Percentiles rank a stretch among this genome's conserved stretches.
Conservation (phyloP, 208 protist genomes). For the Leishmania aethiopica region DNA sequence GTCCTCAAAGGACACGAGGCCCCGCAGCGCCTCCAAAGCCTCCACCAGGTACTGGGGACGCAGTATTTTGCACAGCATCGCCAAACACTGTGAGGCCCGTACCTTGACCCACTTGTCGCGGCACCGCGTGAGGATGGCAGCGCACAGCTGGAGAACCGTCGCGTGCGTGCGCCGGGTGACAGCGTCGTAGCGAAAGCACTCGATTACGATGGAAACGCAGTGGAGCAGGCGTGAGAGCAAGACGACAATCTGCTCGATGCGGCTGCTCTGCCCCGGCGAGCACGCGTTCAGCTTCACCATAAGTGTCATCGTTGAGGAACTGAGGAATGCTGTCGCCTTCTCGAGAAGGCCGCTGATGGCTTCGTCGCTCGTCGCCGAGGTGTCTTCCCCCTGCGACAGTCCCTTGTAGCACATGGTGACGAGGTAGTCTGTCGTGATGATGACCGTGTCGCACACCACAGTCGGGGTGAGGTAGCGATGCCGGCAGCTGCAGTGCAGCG, state of each 20-base stretch:
- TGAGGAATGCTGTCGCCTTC: conserved; percentile 67
- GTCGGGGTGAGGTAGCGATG: conserved; percentile 47
- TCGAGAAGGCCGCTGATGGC: conserved; percentile 73
- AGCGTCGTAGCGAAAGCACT: conserved; percentile 81
- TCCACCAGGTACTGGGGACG: conserved; percentile 59
- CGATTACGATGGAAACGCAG: conserved; percentile 63
- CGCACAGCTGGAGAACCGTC: conserved; percentile 77
- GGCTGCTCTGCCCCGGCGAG: conserved; percentile 16
- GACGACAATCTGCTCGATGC: conserved; percentile 32
- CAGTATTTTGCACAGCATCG: conserved; percentile 53
- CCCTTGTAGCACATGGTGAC: conserved; percentile 76
- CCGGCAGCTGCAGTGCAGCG: conserved; percentile 73
- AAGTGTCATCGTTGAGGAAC: conserved; percentile 40
- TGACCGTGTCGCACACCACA: conserved; percentile 63
- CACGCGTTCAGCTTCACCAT: conserved; percentile 38
- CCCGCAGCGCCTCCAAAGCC: conserved; percentile 38
- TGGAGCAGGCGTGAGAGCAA: conserved; percentile 75
- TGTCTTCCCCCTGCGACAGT: conserved; percentile 28
- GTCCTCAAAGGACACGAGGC: conserved; percentile 40
- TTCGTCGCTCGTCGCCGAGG: conserved; percentile 45
- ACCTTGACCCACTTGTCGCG: conserved; percentile 72
- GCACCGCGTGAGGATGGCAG: conserved; percentile 51
- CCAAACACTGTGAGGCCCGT: conserved; percentile 68
- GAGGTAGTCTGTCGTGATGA: conserved; percentile 78
- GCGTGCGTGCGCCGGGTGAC: conserved; percentile 68